Base-by-base conservation (phyloP, 2,329 filamentous ascomycete genomes). In the Pseudocercospora pini-densiflorae region DNA sequence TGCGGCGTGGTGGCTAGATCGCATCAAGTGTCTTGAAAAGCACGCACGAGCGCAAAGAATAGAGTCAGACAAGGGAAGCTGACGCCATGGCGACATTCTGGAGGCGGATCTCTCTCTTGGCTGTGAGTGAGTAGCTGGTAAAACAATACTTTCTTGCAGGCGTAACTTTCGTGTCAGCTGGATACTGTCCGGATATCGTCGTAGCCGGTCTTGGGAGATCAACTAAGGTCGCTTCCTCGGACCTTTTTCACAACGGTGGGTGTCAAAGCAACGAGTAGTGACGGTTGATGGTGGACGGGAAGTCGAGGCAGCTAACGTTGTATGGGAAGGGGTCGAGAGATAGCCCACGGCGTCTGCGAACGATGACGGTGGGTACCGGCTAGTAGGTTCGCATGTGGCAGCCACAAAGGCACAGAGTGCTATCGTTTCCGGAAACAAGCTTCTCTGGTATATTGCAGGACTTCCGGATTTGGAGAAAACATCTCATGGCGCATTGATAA, bases 341-440 rank as follows among this genome's bases (percentile, higher is more conserved):
- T 12, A 23, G 27, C 16, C 14, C 24, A 27, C 49, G 49, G 23
- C 24, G 49, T 29, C 49, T 53, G 24, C 51, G 51, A 55, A 33
- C 51, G 51, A 31, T 55, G 24, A 55, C 51, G 51, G 12, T 55
- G 27, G 24, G 16, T 19, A 24, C 24, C 23, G 21, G 16, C 23
- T 16, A n/a, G 55, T 21, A 43, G 55, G 55, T 43, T 43, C 31
- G 55, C 55, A 58, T 58, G 55, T 58, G 55, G 55, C 55, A 40
- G 55, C 55, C 55, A 58, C 55, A 40, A 36, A 58, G 33, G 31
- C 16, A 19, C 55, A 43, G 33, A 31, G n/a, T 29, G 16, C 31
- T 58, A 58, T 58, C 55, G 55, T 36, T 58, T 58, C n/a, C 55
- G 55, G 55, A 58, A 58, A 58, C 55, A 43, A 58, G 55, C 55